Evolutionary conservation across 2,329 filamentous ascomycete genomes (phyloP), one percentile per base, ranked within the genome.

Genomic region (Berkeleyomyces basicola): DNA sequence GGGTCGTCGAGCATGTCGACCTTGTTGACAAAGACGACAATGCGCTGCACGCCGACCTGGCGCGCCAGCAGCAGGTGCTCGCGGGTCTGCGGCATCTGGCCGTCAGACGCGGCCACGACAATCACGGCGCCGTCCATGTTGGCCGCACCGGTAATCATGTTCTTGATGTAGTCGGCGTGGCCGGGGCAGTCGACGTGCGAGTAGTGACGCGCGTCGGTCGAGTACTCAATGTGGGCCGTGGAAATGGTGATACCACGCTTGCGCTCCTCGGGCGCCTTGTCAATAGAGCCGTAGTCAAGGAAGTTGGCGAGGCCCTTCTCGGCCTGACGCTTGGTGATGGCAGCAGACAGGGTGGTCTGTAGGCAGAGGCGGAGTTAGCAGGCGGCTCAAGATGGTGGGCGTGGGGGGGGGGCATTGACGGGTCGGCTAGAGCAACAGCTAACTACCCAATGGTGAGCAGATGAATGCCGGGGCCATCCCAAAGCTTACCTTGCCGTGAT

Each of bases 101-200:
- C 93, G 74, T 99, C 93, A 44, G 90, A 96, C 69, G 93, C 93
- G 70, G 95, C 95, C 70, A 99, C 95, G 68, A 99, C 93, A 71
- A 99, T 96, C 74, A 99, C 92, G 71, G 93, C 92, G 71, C 93
- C 93, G 71, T 99, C 93, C 93, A 99, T 99, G 81, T 90, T 95
- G 71, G 95, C 92, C 67, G 93, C 91, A 85, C 93, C 93, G 69
- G 93, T 99, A 76, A 99, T 99, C 93, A 99, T 99, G 86, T 99
- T 99, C 85, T 99, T 99, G 81, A 99, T 97, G 82, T 99, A 99
- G 90, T 99, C 93, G 77, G 93, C 93, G 86, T 99, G 93, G 78
- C 93, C 93, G 65, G 93, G 93, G 78, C 93, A 99, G 83, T 99
- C 93, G 80, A 99, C 93, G 83, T 99, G 93, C 71, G 93, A 93